These are phyloP conservation scores for Corynascus novoguineensis DNA, from an alignment of 495 filamentous ascomycete species.

Conservation along the genomic window DNA sequence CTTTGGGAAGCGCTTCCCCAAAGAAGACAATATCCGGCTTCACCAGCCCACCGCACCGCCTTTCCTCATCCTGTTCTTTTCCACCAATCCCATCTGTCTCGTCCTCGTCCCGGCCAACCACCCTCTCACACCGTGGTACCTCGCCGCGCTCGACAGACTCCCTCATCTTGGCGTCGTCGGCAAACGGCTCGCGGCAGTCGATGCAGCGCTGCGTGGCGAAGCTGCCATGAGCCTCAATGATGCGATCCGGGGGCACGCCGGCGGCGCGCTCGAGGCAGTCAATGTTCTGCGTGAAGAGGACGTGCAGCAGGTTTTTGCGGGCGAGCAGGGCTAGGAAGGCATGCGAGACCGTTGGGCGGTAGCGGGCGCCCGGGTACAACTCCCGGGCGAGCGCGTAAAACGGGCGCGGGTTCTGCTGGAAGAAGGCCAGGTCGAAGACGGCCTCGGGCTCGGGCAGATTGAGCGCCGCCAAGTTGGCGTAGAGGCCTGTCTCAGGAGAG, in stretches of 20 bases:
- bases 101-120: not conserved
- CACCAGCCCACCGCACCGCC: constrained; percentile 67
- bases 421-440: constrained; percentile 84
- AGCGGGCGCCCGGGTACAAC: constrained; percentile 79
- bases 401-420: constrained; percentile 73
- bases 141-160: constrained; percentile 54
- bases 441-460: constrained; percentile 74
- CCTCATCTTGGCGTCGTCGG: constrained; percentile 68
- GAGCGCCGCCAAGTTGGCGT: constrained; percentile 77
- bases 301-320: constrained; percentile 69
- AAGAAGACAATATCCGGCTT: constrained; percentile 99
- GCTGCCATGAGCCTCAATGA: constrained; percentile 92
- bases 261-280: constrained; percentile 88
- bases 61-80: not conserved
- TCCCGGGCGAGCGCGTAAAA: constrained; percentile 91
- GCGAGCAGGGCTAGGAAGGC: constrained; percentile 71
- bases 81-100: not conserved
- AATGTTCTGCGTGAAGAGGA: constrained; percentile 96
- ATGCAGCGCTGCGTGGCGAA: constrained; percentile 88
- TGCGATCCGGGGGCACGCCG: constrained; percentile 71
- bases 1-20: constrained; percentile 62
- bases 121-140: constrained; percentile 59
- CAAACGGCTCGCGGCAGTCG: constrained; percentile 68
- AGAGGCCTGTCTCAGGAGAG: constrained; percentile 68
- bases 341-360: constrained; percentile 79